Percentiles rank a stretch among this genome's conserved stretches.
Evolutionary conservation across 352 stramenopile genomes (phyloP).

Genomic region (Chrysophaeum taylorii): DNA sequence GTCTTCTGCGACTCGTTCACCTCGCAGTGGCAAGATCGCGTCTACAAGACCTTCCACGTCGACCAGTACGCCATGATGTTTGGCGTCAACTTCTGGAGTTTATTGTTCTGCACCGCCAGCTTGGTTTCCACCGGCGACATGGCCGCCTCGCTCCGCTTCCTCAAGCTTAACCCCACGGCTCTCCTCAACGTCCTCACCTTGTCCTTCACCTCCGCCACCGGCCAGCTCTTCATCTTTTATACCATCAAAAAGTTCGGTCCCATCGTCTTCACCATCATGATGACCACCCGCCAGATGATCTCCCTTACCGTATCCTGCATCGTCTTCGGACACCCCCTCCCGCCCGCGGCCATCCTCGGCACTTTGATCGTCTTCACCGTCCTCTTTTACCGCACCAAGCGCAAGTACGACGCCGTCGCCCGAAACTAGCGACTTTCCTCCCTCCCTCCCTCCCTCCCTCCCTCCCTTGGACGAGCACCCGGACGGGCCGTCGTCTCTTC

Average conservation of each 20-base stretch:
- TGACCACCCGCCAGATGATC: slow-evolving; percentile 67
- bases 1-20: slow-evolving; percentile 70
- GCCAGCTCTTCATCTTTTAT: slow-evolving; percentile 64
- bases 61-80: slow-evolving; percentile 71
- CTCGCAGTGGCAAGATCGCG: slow-evolving; percentile 64
- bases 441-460: no score
- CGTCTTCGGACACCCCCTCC: slow-evolving; percentile 50
- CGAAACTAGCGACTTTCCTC: no score
- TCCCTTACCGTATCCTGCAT: slow-evolving; percentile 57
- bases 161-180: slow-evolving; percentile 44
- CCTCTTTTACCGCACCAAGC: slow-evolving; percentile 54
- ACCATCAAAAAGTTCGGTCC: slow-evolving; percentile 66
- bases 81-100: slow-evolving; percentile 60
- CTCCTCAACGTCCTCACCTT: slow-evolving; percentile 58
- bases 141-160: slow-evolving; percentile 51
- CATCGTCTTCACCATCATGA: slow-evolving; percentile 64
- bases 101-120: slow-evolving; percentile 51
- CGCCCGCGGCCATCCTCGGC: slow-evolving; percentile 29
- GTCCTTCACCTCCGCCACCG: slow-evolving; percentile 55
- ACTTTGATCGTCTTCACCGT: slow-evolving; percentile 51
- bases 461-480: no score
- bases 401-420: slow-evolving; percentile 11
- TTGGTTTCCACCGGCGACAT: slow-evolving; percentile 51
- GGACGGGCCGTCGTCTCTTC: no score
- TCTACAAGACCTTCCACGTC: slow-evolving; percentile 63